These are phyloP conservation scores for Trypanosoma lewisi DNA, from an alignment of 208 protist genomes.

Conservation along the genomic window DNA sequence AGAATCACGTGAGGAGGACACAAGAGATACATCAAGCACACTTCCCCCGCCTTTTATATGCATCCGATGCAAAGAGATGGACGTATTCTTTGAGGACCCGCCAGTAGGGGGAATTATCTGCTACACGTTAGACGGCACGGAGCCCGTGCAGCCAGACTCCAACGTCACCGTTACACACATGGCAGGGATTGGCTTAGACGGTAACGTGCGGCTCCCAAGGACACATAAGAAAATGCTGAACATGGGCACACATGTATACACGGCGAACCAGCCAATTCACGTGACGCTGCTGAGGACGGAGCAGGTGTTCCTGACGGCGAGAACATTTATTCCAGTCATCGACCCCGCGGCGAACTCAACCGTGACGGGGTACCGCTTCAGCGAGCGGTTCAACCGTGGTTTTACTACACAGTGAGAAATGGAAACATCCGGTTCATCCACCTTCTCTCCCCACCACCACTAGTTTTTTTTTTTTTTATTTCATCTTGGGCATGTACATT, in stretches of 20 bases:
- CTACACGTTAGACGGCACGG: constrained; percentile 76
- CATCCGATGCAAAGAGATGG: constrained; percentile 65
- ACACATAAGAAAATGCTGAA: constrained; percentile 5
- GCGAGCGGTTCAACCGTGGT: constrained; percentile 62
- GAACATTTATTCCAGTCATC: constrained; percentile 68
- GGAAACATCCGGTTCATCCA: too few relatives aligned
- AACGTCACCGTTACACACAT: constrained; percentile 42
- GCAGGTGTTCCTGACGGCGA: constrained; percentile 66
- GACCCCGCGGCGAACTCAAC: constrained; percentile 35
- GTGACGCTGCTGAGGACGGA: constrained; percentile 61
- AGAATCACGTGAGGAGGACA: constrained; percentile 34
- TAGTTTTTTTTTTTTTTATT: constrained; percentile 3
- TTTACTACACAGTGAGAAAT: constrained; percentile 37
- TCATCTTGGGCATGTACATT: too few relatives aligned
- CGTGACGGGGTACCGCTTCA: constrained; percentile 66
- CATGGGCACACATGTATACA: constrained; percentile 61
- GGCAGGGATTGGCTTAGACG: constrained; percentile 13
- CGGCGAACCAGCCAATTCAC: constrained; percentile 45
- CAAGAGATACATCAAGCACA: constrained; percentile 19
- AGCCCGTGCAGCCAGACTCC: constrained; percentile 59
- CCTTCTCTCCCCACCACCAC: background rate
- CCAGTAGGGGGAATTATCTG: constrained; percentile 60
- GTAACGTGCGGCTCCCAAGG: background rate
- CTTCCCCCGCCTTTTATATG: constrained; percentile 77
- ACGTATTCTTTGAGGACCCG: constrained; percentile 72